These are phyloP conservation scores for Kwoniella mangroviensis DNA, from an alignment of 768 basidiomycete species.

Conservation along the genomic window DNA sequence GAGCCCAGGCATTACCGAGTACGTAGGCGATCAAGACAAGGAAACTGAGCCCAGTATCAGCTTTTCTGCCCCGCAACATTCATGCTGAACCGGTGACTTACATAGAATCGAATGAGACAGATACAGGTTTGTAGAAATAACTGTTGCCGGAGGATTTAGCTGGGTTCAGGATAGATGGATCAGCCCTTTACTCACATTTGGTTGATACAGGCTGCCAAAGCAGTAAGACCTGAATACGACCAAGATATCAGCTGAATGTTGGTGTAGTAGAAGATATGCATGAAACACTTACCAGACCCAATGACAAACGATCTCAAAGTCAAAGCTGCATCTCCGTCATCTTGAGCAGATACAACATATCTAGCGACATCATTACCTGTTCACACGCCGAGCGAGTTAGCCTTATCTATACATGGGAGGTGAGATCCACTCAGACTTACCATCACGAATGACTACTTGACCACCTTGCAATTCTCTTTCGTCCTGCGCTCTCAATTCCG, in stretches of 20 bases:
- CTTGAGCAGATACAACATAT: neutral
- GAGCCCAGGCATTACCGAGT: neutral
- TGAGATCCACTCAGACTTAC: neutral
- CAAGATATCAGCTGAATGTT: neutral
- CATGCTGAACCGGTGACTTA: neutral
- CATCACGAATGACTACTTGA: neutral
- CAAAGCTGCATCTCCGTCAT: conserved; percentile 9
- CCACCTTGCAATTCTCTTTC: neutral
- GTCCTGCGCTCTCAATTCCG: neutral
- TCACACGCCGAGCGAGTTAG: neutral
- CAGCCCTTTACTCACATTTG: neutral
- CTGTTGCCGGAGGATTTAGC: neutral
- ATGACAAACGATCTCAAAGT: conserved; percentile 7
- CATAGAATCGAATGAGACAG: neutral
- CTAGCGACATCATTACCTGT: conserved; percentile 5
- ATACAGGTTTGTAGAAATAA: conserved; percentile 1
- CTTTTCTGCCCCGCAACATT: neutral
- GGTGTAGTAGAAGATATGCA: no score
- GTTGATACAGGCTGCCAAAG: neutral
- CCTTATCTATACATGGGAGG: neutral
- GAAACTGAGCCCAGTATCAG: neutral
- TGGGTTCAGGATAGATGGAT: neutral
- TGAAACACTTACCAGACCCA: neutral
- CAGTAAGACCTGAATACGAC: neutral
- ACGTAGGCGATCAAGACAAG: neutral